A percentile compares a stretch with the other conserved stretches of the same genome.
Evolutionary conservation across 2,329 filamentous ascomycete genomes (phyloP).

Genomic region (Proliferodiscus dingleyae): DNA sequence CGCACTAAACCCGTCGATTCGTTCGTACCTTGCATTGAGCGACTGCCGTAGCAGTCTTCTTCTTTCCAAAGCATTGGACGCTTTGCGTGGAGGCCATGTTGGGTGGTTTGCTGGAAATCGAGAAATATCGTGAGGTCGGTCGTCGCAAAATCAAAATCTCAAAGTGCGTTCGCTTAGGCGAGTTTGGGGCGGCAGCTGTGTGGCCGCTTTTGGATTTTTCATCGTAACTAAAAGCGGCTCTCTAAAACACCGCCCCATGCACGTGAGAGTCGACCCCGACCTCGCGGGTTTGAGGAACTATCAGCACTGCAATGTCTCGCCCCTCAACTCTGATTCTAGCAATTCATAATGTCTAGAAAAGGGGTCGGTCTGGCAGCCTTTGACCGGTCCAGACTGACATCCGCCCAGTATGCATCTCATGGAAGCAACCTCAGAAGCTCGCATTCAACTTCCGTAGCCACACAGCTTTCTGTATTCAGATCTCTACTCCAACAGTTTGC

Average conservation of each 20-base stretch:
- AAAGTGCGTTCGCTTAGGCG: not conserved
- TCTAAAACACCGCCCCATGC: too few species aligned
- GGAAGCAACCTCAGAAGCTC: conserved; percentile 79
- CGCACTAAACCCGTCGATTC: conserved; percentile 2
- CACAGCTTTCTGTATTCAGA: conserved; percentile 93
- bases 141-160: not conserved
- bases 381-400: conserved; percentile 76
- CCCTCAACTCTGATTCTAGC: too few species aligned
- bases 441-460: conserved; percentile 81
- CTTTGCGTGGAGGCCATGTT: conserved; percentile 62
- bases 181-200: too few species aligned
- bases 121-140: not conserved
- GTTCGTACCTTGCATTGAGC: conserved; percentile 70
- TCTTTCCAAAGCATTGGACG: conserved; percentile 99
- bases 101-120: conserved; percentile 1
- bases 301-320: too few species aligned
- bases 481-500: conserved; percentile 93
- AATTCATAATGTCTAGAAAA: conserved; percentile 61
- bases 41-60: conserved; percentile 70
- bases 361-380: conserved; percentile 90
- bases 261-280: too few species aligned
- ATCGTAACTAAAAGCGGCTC: too few species aligned
- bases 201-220: too few species aligned
- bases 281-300: too few species aligned
- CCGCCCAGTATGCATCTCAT: conserved; percentile 85